Evolutionary conservation across 495 filamentous ascomycete genomes (phyloP).

Genomic region (Trichoderma reesei): DNA sequence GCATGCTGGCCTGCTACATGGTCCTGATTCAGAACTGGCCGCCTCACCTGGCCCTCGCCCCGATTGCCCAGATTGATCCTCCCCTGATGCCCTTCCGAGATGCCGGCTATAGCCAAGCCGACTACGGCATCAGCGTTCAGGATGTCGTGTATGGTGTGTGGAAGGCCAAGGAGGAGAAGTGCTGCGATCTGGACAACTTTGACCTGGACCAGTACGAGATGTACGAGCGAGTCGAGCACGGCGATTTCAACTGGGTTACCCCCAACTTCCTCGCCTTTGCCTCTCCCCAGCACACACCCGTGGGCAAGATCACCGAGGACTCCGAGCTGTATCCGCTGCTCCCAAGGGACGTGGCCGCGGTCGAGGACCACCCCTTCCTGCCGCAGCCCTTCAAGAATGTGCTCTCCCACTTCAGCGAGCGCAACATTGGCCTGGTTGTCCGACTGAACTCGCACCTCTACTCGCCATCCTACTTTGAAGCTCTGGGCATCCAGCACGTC

Average conservation of each 20-base stretch:
- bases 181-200: slow-evolving; percentile 81
- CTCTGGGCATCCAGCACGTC: slow-evolving; percentile 85
- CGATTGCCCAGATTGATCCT: slow-evolving; percentile 89
- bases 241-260: slow-evolving; percentile 99
- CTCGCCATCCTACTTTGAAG: slow-evolving; percentile 88
- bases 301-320: slow-evolving; percentile 54
- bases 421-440: slow-evolving; percentile 86
- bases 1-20: slow-evolving; percentile 92
- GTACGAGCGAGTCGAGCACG: slow-evolving; percentile 92
- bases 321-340: slow-evolving; percentile 63
- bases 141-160: slow-evolving; percentile 98
- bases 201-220: slow-evolving; percentile 94
- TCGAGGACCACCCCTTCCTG: slow-evolving; percentile 52
- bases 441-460: slow-evolving; percentile 94
- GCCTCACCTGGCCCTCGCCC: slow-evolving; percentile 94
- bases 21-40: slow-evolving; percentile 97
- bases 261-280: slow-evolving; percentile 93
- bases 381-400: slow-evolving; percentile 91
- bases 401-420: slow-evolving; percentile 71
- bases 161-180: slow-evolving; percentile 91
- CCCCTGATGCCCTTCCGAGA: slow-evolving; percentile 98
- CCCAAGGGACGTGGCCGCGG: slow-evolving; percentile 55
- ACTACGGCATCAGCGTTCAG: slow-evolving; percentile 88
- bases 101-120: slow-evolving; percentile 96
- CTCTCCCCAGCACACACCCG: slow-evolving; percentile 75